Evolutionary conservation across 495 filamentous ascomycete genomes (phyloP), one percentile per base, ranked within the genome.

Genomic region (Cercophora scortea): DNA sequence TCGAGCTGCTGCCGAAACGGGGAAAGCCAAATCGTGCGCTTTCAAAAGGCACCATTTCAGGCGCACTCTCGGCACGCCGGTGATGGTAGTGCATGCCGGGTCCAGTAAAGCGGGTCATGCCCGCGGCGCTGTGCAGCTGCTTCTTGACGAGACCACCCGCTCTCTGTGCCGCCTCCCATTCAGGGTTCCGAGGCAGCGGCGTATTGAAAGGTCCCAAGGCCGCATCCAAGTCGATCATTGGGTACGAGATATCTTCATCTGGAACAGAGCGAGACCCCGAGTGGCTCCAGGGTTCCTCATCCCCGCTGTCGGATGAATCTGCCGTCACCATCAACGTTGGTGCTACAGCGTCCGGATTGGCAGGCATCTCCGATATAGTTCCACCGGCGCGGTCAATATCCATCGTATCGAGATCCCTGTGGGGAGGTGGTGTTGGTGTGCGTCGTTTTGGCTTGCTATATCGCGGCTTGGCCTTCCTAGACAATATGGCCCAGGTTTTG

Each of bases 131-230:
- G 69, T 98, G 94, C 75, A 98, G 83, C 53, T 86, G 81, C 58
- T 85, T 85, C 51, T 85, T 86, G 45, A 80, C 78, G 15, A 77
- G 69, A 11, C 79, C 83, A 25, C 78, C 82, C 46, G 77, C 81
- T 41, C 72, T 61, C 53, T 80, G 76, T 16, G 77, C 75, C 10
- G 70, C 71, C 34, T 81, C 77, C 78, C 78, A 80, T 52, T 79
- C 78, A 13, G 76, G 65, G 56, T 79, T 79, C 47, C 67, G 71
- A 57, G 75, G 76, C 53, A 79, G 71, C 4, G 89, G 89, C 1
- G 88, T 92, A 61, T 93, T 90, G 70, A 95, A 95, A 0, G 93
- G 90, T 3, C 89, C 89, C 10, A 98, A 73, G n/a, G 92, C 93
- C 36, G 91, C 93, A 74, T 98, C 93, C 40, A 98, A 73, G 70